Base-by-base conservation (phyloP, 176 grass and related monocot genomes). In the Phoenix roebelenii region DNA sequence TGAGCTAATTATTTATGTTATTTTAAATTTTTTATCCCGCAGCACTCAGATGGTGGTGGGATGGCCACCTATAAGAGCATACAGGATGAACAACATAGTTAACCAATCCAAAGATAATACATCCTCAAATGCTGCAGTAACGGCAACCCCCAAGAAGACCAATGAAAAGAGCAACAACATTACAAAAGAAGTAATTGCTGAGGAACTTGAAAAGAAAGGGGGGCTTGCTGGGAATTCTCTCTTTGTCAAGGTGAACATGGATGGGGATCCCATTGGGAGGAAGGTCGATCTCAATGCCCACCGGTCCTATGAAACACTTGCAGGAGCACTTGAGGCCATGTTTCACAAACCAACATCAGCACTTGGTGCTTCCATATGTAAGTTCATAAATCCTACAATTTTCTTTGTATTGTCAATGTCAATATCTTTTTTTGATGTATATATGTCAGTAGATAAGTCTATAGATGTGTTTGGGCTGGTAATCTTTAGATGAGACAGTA, bases 171-270 rank as follows among this genome's bases (percentile, higher is more conserved):
- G 48, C 20, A 65, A 52, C 3, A 52, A 52, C 22, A 25, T 52
- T 1, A 4, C 7, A 17, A 24, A 6, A 49, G 51, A 17, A 26
- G 15, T 16, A 16, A 16, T 52, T 65, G 49, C 16, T n/a, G 26
- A 26, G 49, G 49, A 65, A 12, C 50, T 16, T 28, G 49, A 65
- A 52, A 51, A 12, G 22, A 65, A 65, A 52, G 48, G 23, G 28
- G 26, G 63, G n/a, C 15, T 25, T 14, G 12, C 49, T 52, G 63
- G 20, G 48, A 52, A 26, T 25, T 65, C 63, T 5, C 22, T 52
- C 63, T 65, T 65, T 50, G 63, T 65, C 25, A 65, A 52, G 63
- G 63, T 65, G 50, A 65, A 65, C 22, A 25, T 65, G 63, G 63
- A 65, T 65, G 63, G 63, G 7, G 63, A 65, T 25, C 49, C 48